Evolutionary conservation across 371 early-diverging fungal species (phyloP).

Genomic region (Fennellomyces sp.): DNA sequence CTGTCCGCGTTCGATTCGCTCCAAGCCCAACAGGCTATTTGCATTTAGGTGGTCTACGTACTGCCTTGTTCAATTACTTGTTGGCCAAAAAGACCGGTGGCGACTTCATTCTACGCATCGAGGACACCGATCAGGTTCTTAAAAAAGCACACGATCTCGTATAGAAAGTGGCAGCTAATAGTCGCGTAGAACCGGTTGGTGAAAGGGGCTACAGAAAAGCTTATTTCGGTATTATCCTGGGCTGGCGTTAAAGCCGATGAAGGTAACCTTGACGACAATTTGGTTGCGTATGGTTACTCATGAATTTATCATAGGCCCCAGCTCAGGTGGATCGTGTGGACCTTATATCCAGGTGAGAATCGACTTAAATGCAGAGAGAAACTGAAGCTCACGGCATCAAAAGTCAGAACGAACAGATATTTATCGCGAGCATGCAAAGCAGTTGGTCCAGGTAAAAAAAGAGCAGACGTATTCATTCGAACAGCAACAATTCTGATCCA

Average conservation of each 20-base stretch:
- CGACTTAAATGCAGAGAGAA: background rate
- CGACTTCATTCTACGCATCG: constrained; percentile 86
- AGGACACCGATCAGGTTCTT: constrained; percentile 95
- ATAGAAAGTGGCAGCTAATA: too few species aligned
- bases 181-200: constrained; percentile 70
- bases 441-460: constrained; percentile 61
- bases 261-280: too few species aligned
- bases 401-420: constrained; percentile 78
- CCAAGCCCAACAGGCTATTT: constrained; percentile 94
- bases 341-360: constrained; percentile 72
- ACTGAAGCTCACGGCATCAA: background rate
- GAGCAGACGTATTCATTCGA: background rate
- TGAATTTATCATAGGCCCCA: constrained; percentile 52
- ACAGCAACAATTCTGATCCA: too few species aligned
- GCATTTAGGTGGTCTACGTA: constrained; percentile 93
- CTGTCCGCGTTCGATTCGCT: constrained; percentile 87
- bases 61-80: constrained; percentile 91
- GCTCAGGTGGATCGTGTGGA: constrained; percentile 57
- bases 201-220: constrained; percentile 73
- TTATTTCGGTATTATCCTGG: constrained; percentile 75
- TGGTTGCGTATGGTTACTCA: too few species aligned
- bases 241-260: constrained; percentile 83
- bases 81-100: constrained; percentile 79
- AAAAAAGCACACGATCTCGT: background rate
- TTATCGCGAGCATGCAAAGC: constrained; percentile 70